These are phyloP conservation scores for Ceratobasidium papillatum DNA, from an alignment of 1,284 basidiomycete genomes.

Conservation along the genomic window DNA sequence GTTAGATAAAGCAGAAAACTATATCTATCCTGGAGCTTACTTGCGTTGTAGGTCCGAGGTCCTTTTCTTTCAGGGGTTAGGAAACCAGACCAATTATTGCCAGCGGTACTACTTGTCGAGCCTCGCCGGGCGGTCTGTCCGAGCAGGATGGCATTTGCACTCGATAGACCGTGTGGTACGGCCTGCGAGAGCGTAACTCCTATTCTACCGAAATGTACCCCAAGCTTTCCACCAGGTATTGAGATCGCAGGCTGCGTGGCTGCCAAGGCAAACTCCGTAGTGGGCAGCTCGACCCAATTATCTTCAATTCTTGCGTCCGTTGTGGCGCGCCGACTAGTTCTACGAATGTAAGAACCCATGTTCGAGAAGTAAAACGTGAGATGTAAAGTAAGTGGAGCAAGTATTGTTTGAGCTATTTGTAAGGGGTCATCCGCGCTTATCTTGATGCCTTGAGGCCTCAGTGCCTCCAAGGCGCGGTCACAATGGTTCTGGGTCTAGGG, in stretches of 20 bases:
- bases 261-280: conserved; percentile 12
- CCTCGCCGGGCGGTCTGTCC: conserved; percentile 8
- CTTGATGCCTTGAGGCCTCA: neutral
- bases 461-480: neutral
- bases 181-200: conserved; percentile 1
- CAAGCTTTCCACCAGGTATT: neutral
- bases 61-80: neutral
- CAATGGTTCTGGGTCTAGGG: neutral
- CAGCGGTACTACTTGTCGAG: neutral
- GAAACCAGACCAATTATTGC: neutral
- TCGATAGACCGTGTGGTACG: conserved; percentile 14
- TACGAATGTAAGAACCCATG: conserved; percentile 8
- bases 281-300: conserved; percentile 28
- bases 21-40: neutral
- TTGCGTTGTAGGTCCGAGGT: neutral
- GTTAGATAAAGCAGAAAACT: neutral
- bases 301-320: conserved; percentile 17
- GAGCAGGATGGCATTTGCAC: neutral
- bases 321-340: conserved; percentile 19
- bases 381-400: neutral
- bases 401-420: neutral
- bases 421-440: neutral
- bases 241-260: conserved; percentile 12
- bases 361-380: neutral
- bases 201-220: conserved; percentile 13